Evolutionary conservation across 768 basidiomycete genomes (phyloP), one percentile per base, ranked within the genome.

Genomic region (Amanita pallidorosea): DNA sequence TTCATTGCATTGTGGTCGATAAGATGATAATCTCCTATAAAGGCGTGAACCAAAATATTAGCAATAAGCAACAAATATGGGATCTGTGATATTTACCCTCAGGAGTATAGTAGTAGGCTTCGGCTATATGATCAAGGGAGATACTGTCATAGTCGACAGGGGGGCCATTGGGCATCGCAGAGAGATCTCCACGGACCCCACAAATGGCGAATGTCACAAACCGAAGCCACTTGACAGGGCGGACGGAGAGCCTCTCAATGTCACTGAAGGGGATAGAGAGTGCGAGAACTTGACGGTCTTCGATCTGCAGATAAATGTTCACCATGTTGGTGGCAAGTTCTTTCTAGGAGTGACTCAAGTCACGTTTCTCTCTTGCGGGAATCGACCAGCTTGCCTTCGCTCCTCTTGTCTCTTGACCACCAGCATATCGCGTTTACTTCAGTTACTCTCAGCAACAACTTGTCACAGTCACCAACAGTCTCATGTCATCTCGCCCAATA

Each of bases 201-300:
- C 44, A 31, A 45, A 45, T 45, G 25, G 22, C 25, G 44, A 45
- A 54, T 25, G 53, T 54, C 51, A 56, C 55, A 51, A 45, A 56
- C 31, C 53, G 55, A 51, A 56, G 53, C 55, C 55, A 56, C 54
- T 56, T 56, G 31, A 56, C 37, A 49, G 55, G 55, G 53, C 48
- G 48, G 31, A 54, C 18, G 33, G 55, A 54, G 37, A 56, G 55
- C 38, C 55, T 37, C 36, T 56, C 27, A 42, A 56, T 56, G 55
- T 56, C 55, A 37, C 36, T 25, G 9, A 48, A 29, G 33, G 53
- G 55, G 18, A 56, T 51, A 36, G 53, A 44, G n/a, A 56, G 55
- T 37, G 38, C 33, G 20, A 54, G 53, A 48, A 51, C 45, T 42
- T 55, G 25, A 3, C 9, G 4, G 43, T 33, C 41, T 18, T 55